phyloP scores from a whole-genome alignment of 192 early-diverging fungal species.

The Dissophora ornata region DNA sequence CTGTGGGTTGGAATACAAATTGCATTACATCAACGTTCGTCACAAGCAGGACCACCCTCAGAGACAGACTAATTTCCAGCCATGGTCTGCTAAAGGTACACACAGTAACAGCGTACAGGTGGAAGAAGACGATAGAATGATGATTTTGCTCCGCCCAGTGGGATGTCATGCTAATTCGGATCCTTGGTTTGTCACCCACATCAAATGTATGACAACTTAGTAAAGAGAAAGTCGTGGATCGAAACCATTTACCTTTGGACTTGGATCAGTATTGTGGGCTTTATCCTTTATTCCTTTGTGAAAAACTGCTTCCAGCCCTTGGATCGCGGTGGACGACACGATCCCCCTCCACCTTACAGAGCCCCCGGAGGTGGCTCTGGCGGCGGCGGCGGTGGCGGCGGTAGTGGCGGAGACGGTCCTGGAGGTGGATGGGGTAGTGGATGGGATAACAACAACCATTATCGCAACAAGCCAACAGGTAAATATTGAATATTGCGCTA shows the following conservation, averaged over 20 bases:
- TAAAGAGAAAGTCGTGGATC: slow-evolving; percentile 20
- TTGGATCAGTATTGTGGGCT: slow-evolving; percentile 29
- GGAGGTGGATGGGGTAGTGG: slow-evolving; percentile 32
- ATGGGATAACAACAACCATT: slow-evolving; percentile 11
- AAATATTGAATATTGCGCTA: too few species aligned
- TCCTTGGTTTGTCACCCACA: too few species aligned
- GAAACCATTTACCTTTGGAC: slow-evolving; percentile 18
- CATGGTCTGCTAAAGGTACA: slow-evolving; percentile 33
- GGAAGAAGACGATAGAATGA: too few species aligned
- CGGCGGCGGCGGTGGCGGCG: slow-evolving; percentile 18
- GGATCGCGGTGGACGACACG: not conserved
- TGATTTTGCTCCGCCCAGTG: too few species aligned
- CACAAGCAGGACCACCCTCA: not conserved
- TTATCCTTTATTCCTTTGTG: slow-evolving; percentile 30
- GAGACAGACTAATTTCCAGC: slow-evolving; percentile 6
- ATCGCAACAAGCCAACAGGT: slow-evolving; percentile 21
- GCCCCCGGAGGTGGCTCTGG: slow-evolving; percentile 7
- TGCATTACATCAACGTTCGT: slow-evolving; percentile 28
- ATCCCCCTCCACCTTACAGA: slow-evolving; percentile 48
- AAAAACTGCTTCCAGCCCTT: slow-evolving; percentile 9
- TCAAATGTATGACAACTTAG: slow-evolving; percentile 15
- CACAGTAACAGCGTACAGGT: too few species aligned
- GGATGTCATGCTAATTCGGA: too few species aligned
- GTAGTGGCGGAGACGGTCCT: slow-evolving; percentile 18
- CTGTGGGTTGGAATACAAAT: slow-evolving; percentile 59